A percentile compares a stretch with the other conserved stretches of the same genome.
These are phyloP conservation scores for Fusarium sp. DNA, from an alignment of 2,329 filamentous ascomycete genomes.

Conservation along the genomic window DNA sequence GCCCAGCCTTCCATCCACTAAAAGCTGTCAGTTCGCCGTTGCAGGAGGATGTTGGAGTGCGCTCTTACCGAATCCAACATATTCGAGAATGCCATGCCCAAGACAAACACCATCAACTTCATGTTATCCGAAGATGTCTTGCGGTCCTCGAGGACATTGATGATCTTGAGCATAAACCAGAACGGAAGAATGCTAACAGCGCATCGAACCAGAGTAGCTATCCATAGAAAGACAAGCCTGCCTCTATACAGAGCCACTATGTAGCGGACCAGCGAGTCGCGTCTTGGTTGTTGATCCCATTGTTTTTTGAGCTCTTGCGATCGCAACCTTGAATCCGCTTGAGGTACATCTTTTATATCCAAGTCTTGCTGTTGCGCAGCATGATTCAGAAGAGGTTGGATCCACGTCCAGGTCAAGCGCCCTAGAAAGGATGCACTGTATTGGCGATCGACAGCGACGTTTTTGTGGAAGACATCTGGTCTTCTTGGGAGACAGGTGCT, in stretches of 20 bases:
- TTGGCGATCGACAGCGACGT: constrained; percentile 69
- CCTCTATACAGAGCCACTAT: constrained; percentile 67
- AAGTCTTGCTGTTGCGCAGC: constrained; percentile 69
- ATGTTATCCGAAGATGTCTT: constrained; percentile 58
- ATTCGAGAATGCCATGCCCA: constrained; percentile 70
- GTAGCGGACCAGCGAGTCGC: constrained; percentile 67
- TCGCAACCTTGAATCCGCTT: constrained; percentile 65
- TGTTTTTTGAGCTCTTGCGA: constrained; percentile 59
- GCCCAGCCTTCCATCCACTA: constrained; percentile 71
- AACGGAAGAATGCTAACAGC: constrained; percentile 75
- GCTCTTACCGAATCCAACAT: constrained; percentile 58
- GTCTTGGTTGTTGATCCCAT: constrained; percentile 59
- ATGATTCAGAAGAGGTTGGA: constrained; percentile 62
- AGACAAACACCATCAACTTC: constrained; percentile 73
- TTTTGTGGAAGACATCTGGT: constrained; percentile 71
- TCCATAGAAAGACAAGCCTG: constrained; percentile 67
- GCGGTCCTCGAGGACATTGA: constrained; percentile 70
- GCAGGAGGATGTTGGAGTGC: neutral
- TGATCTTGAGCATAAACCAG: constrained; percentile 72
- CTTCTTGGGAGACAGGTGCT: constrained; percentile 70
- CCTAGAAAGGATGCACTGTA: constrained; percentile 68
- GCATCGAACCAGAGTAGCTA: constrained; percentile 63
- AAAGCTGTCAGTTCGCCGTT: neutral
- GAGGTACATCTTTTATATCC: constrained; percentile 69
- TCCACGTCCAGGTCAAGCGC: constrained; percentile 74